Percentiles rank a stretch among this genome's conserved stretches.
These are phyloP conservation scores for Boletus rubroflammeus DNA, from an alignment of 768 basidiomycete species.

Conservation along the genomic window DNA sequence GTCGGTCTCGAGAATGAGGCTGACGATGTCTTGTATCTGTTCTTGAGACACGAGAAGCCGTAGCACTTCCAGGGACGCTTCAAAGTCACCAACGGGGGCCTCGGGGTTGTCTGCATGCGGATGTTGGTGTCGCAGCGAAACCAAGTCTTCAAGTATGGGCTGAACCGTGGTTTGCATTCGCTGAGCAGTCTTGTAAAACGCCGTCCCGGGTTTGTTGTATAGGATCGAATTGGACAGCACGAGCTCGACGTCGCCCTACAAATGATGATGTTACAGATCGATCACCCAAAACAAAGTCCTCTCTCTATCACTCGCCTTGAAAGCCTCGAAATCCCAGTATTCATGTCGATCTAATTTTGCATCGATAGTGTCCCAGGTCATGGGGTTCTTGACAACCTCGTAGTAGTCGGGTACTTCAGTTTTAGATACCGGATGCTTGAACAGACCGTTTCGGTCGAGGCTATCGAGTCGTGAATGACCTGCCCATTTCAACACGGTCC, in stretches of 20 bases:
- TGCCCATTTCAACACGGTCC: background rate
- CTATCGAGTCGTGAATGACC: conserved; percentile 38
- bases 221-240: conserved; percentile 82
- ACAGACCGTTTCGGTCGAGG: conserved; percentile 68
- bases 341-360: conserved; percentile 75
- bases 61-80: conserved; percentile 59
- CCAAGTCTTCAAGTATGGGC: conserved; percentile 34
- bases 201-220: conserved; percentile 78
- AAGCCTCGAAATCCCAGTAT: conserved; percentile 74
- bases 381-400: conserved; percentile 78
- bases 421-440: conserved; percentile 79
- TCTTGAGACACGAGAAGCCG: conserved; percentile 53
- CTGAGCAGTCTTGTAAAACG: conserved; percentile 65
- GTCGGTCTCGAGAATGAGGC: conserved; percentile 50
- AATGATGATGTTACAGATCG: background rate
- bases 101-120: conserved; percentile 4
- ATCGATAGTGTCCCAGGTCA: conserved; percentile 85
- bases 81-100: conserved; percentile 62
- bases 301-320: conserved; percentile 48
- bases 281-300: background rate
- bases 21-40: conserved; percentile 48
- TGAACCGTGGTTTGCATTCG: conserved; percentile 49
- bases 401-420: conserved; percentile 87
- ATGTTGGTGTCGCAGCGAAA: conserved; percentile 17
- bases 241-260: conserved; percentile 74